A percentile compares a stretch with the other conserved stretches of the same genome.
phyloP scores from a whole-genome alignment of 2,329 filamentous ascomycete genomes.

The Colletotrichum navitas region DNA sequence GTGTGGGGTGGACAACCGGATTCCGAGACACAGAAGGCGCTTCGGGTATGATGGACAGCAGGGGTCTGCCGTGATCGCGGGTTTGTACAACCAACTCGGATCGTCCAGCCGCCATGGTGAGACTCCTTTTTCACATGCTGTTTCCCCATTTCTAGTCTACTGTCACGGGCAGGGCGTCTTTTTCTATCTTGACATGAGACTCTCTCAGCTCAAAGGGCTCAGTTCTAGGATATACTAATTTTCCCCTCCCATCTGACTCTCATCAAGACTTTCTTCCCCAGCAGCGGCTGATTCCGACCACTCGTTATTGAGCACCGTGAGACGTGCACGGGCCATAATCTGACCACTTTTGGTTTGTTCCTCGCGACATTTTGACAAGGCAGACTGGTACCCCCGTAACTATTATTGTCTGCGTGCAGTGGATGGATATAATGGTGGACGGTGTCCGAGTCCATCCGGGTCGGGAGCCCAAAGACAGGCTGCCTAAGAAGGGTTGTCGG shows the following conservation, averaged over 20 bases:
- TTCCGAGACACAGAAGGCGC: too few species aligned
- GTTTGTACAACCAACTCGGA: too few species aligned
- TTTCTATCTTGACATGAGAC: background rate
- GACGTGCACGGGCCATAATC: slow-evolving; percentile 37
- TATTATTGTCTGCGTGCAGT: background rate
- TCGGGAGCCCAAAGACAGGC: background rate
- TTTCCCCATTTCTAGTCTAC: background rate
- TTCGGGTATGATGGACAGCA: too few species aligned
- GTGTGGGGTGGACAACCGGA: background rate
- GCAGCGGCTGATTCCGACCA: background rate
- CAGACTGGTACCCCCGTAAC: too few species aligned
- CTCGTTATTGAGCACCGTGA: background rate
- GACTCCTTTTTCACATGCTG: background rate
- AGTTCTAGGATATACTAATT: too few species aligned
- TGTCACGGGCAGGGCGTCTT: background rate
- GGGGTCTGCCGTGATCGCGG: too few species aligned
- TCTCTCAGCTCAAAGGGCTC: background rate
- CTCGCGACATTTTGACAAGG: background rate
- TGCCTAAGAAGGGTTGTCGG: background rate
- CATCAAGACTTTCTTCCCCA: background rate
- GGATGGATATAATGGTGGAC: background rate
- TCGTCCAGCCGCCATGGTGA: too few species aligned
- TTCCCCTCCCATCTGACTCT: background rate
- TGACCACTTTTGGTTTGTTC: slow-evolving; percentile 11
- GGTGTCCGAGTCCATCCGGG: too few species aligned